These are phyloP conservation scores for Saccharomycopsis fodiens DNA, from an alignment of 805 yeast species.

Conservation along the genomic window DNA sequence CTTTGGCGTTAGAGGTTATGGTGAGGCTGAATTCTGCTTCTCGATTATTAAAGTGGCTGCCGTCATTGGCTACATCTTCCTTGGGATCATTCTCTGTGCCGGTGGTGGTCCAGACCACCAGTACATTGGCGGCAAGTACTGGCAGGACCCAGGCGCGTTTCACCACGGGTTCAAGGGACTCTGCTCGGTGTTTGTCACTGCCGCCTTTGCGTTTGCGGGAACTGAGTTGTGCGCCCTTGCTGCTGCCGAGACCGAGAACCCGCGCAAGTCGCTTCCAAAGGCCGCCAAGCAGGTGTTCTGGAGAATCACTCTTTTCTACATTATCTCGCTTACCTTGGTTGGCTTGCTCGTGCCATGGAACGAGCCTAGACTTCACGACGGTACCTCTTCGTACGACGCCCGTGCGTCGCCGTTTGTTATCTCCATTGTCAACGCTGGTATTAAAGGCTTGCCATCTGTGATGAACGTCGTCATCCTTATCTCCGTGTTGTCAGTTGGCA, in stretches of 20 bases:
- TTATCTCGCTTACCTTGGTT: slow-evolving; percentile 43
- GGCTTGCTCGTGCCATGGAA: slow-evolving; percentile 55
- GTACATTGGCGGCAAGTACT: slow-evolving; percentile 38
- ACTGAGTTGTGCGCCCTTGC: slow-evolving; percentile 59
- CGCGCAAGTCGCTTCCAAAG: slow-evolving; percentile 50
- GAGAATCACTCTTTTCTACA: slow-evolving; percentile 53
- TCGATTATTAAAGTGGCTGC: slow-evolving; percentile 42
- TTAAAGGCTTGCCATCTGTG: slow-evolving; percentile 58
- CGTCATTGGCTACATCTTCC: slow-evolving; percentile 44
- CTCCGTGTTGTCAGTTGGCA: slow-evolving; percentile 70
- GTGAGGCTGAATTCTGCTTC: slow-evolving; percentile 34
- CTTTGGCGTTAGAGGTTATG: slow-evolving; percentile 39
- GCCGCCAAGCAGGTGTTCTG: slow-evolving; percentile 61
- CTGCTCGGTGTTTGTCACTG: slow-evolving; percentile 48
- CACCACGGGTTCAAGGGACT: slow-evolving; percentile 49
- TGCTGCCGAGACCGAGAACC: slow-evolving; percentile 47
- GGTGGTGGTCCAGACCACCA: slow-evolving; percentile 43
- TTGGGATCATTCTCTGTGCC: slow-evolving; percentile 40
- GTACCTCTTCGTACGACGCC: slow-evolving; percentile 45
- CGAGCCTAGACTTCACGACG: slow-evolving; percentile 36
- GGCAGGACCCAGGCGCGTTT: slow-evolving; percentile 61
- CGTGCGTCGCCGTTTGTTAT: slow-evolving; percentile 70
- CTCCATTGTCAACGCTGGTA: slow-evolving; percentile 56
- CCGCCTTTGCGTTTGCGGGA: slow-evolving; percentile 59
- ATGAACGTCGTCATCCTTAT: slow-evolving; percentile 68